Conservation (phyloP, 2,329 filamentous ascomycete species). For the Epichloe typhina region DNA sequence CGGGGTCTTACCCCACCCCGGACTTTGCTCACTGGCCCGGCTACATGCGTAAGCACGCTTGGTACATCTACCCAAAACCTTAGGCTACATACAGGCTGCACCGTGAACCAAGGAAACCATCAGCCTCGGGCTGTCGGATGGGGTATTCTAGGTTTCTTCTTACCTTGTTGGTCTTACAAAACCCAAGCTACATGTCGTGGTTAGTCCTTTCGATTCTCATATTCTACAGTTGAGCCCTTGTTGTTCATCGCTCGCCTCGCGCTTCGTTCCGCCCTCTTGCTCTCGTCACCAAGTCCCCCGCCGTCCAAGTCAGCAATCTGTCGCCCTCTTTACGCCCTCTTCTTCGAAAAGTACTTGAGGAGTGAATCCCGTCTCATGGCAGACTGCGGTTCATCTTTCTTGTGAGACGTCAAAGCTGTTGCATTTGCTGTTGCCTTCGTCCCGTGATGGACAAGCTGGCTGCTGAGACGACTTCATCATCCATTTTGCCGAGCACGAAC, state of each 20-base stretch:
- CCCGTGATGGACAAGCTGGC: constrained; percentile 41
- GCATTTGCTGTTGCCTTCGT: constrained; percentile 13
- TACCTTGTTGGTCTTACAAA: not conserved
- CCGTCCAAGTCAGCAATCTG: not conserved
- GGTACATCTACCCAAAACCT: not conserved
- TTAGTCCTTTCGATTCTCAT: constrained; percentile 4
- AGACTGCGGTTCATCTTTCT: constrained; percentile 7
- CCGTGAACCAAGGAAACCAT: constrained; percentile 1
- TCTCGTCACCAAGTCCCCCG: not conserved
- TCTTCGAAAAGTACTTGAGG: not conserved
- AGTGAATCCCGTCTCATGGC: constrained; percentile 8
- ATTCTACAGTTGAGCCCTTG: constrained; percentile 1
- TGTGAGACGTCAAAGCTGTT: constrained; percentile 13
- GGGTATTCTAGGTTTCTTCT: not conserved
- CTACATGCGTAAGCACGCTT: not conserved
- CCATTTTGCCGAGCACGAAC: constrained; percentile 15
- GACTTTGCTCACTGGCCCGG: not conserved
- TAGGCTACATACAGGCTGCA: not conserved
- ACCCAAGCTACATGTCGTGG: constrained; percentile 2
- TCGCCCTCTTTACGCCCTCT: constrained; percentile 1
- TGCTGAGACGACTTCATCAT: constrained; percentile 12
- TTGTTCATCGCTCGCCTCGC: not conserved
- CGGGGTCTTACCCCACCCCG: not conserved
- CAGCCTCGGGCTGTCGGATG: constrained; percentile 1
- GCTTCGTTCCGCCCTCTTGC: not conserved